Evolutionary conservation across 1,284 basidiomycete genomes (phyloP), one percentile per base, ranked within the genome.

Genomic region (Heliocybe sulcata): DNA sequence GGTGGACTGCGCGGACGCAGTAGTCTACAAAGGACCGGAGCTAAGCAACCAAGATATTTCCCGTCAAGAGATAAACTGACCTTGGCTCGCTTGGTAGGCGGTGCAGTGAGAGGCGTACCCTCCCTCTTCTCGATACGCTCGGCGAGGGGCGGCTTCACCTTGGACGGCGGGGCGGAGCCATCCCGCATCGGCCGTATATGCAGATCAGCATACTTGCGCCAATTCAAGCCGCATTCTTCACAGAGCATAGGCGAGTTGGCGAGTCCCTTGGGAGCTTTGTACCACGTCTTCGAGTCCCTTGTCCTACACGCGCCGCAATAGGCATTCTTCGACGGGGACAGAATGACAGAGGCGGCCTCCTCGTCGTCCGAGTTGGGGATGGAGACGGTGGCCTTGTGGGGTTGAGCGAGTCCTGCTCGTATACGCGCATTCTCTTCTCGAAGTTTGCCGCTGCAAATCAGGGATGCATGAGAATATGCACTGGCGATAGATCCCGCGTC

Each of bases 181-280:
- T 91, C 90, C 22, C 88, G 77, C 27, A 82, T 62, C 3, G 83
- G 83, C 38, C 87, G 75, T 19, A 88, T 83, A 62, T 86, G 89
- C 45, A 91, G 71, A 62, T 94, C 91, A 0, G 91, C 92, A 65
- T 95, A 95, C 69, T 94, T 94, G 60, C 92, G 76, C 85, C 92
- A 95, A 61, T 82, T 84, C 35, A 77, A 76, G 52, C 92, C 92
- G 64, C 92, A 95, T 29, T 69, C 77, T 52, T 93, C 88, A 68
- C 92, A 93, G 60, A 94, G 80, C 48, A 92, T 77, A 55, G 76
- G 77, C 1, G 80, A 83, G n/a, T 16, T 42, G 20, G 76, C 75
- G 54, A 94, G 77, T 42, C 85, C 83, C 67, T 90, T 88, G 3
- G 90, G 89, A 52, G 91, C 86, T 69, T 89, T 86, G 91, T 90